These are phyloP conservation scores for Tetrapisispora iriomotensis DNA, from an alignment of 805 yeast species.

Conservation along the genomic window DNA sequence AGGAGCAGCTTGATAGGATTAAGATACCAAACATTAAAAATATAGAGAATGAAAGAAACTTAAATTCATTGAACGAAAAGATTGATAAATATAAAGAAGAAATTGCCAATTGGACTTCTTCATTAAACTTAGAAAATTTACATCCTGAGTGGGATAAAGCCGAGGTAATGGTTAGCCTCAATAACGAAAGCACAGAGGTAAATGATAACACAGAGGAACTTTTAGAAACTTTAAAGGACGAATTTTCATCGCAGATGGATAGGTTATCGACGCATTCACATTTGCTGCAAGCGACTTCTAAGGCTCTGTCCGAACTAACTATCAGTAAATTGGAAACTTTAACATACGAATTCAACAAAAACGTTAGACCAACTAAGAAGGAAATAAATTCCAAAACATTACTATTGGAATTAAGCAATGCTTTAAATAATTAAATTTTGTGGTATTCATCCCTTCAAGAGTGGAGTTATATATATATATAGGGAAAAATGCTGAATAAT, in stretches of 20 bases:
- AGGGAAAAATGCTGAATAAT: no score
- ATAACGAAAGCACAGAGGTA: neutral
- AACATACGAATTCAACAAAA: conserved; percentile 9
- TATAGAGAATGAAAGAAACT: conserved; percentile 21
- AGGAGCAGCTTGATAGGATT: neutral
- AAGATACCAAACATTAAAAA: conserved; percentile 26
- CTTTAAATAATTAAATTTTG: conserved; percentile 7
- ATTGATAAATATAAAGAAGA: conserved; percentile 19
- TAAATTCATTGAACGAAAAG: conserved; percentile 15
- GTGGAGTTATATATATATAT: no score
- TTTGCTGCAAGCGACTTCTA: conserved; percentile 17
- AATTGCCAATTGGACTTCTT: conserved; percentile 20
- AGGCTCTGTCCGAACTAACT: conserved; percentile 13
- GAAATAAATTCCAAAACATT: conserved; percentile 12
- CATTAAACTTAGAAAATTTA: conserved; percentile 13
- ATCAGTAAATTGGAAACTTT: conserved; percentile 11
- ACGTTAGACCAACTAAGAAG: conserved; percentile 2
- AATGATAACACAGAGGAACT: neutral
- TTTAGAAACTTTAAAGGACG: conserved; percentile 5
- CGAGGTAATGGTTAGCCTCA: neutral
- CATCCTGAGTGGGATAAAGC: conserved; percentile 14
- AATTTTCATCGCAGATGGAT: conserved; percentile 13
- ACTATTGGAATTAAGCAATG: conserved; percentile 18
- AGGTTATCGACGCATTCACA: conserved; percentile 18
- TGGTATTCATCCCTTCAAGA: neutral